Evolutionary conservation across 805 yeast species (phyloP), one percentile per base, ranked within the genome.

Genomic region (Lipomyces starkeyi): DNA sequence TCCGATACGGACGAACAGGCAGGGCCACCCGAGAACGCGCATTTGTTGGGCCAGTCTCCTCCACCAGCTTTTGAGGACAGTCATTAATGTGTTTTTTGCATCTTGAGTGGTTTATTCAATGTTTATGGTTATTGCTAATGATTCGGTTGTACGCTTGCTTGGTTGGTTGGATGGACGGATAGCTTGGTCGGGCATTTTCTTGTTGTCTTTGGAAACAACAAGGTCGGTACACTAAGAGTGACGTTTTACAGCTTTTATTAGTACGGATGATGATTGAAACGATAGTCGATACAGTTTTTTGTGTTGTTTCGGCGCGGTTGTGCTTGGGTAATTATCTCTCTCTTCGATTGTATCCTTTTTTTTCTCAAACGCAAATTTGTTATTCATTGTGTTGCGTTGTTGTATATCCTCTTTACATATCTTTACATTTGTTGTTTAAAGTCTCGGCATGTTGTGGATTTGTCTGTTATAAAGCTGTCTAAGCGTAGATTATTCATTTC

Each of bases 1-100:
- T 66, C 70, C 7, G 72, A 69, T 22, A 59, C 56, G 29, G 71
- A 69, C 14, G 61, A 43, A 34, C 67, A 57, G 56, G 59, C 58
- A 7, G 59, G 62, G 8, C 61, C 58, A n/a, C 55, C 68, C 6
- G 72, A 69, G 62, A 54, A 67, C 4, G 72, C 70, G 25, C 68
- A 62, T 27, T 58, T 69, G 57, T 52, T 69, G 17, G 72, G 72
- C 14, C 65, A 68, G 54, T 69, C 72, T 14, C 72, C 72, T 34
- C 72, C 72, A 13, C 72, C 72, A 34, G 68, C 65, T 14, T 69
- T 69, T 61, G 71, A 69, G n/a, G 70, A 67, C 53, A 14, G 27
- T 56, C 8, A 8, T 20, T 59, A 34, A n/a, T 34, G 32, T 27
- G 56, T 25, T 29, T 59, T 5, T 58, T 52, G 40, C 27, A 49